Evolutionary conservation across 1,139 yeast genomes (phyloP).

Genomic region (Keqinozyma sinolaborantium): DNA sequence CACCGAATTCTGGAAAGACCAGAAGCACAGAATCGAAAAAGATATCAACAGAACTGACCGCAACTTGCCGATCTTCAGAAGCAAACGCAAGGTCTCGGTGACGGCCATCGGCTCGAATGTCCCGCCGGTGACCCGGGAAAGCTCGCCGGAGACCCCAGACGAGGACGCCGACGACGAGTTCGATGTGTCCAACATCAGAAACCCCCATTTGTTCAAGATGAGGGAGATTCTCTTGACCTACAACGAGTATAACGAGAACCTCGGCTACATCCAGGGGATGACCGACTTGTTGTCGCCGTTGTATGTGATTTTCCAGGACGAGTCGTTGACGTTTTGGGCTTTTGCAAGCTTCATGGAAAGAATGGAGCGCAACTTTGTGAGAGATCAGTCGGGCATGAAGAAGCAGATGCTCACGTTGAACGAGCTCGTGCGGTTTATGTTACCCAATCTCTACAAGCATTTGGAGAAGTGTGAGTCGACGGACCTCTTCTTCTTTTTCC

Average conservation of each 20-base stretch:
- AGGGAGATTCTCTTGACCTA: constrained; percentile 82
- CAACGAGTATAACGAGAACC: constrained; percentile 74
- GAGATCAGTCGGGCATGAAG: constrained; percentile 92
- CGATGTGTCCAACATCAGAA: constrained; percentile 50
- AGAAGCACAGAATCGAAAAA: constrained; percentile 83
- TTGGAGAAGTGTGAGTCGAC: constrained; percentile 84
- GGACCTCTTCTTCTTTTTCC: constrained; percentile 86
- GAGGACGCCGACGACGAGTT: constrained; percentile 50
- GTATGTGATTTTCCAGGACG: constrained; percentile 76
- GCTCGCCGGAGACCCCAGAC: constrained; percentile 42
- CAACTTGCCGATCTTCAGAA: constrained; percentile 56
- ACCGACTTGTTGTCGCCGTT: constrained; percentile 87
- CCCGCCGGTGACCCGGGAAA: constrained; percentile 20
- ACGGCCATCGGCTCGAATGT: constrained; percentile 17
- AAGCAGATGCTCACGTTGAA: constrained; percentile 80
- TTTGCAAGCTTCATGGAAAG: constrained; percentile 86
- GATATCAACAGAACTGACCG: constrained; percentile 94
- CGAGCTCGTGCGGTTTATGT: constrained; percentile 81
- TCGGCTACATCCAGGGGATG: constrained; percentile 99
- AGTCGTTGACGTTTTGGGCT: constrained; percentile 81
- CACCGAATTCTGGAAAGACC: constrained; percentile 84
- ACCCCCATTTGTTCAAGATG: constrained; percentile 66
- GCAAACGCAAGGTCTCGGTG: constrained; percentile 17
- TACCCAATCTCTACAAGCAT: constrained; percentile 80
- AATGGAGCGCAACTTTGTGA: constrained; percentile 90